Conservation (phyloP, 176 grass and related monocot species). For the Triticum turgidum region DNA sequence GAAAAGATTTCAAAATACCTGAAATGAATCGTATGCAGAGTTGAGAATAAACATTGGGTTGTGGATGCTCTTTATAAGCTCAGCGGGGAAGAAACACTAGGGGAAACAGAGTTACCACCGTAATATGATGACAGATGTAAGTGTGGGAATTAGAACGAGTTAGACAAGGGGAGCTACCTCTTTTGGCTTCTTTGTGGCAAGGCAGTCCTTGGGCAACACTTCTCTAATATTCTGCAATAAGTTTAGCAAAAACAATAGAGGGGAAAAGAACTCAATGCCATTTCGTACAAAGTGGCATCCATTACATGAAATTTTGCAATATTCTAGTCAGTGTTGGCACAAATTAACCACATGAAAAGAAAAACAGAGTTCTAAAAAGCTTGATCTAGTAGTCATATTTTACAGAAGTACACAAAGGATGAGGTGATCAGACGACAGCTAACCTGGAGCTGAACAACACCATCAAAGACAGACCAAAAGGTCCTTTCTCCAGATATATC, state of each 20-base stretch:
- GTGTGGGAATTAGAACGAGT: not conserved
- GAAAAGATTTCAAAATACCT: conserved; percentile 39
- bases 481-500: conserved; percentile 65
- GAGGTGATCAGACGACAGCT: not conserved
- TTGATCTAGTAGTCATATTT: not conserved
- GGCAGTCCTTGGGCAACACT: conserved; percentile 47
- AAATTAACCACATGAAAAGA: not conserved
- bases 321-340: not conserved
- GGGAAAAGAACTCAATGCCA: not conserved
- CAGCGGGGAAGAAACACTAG: conserved; percentile 68
- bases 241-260: not conserved
- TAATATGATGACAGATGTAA: not conserved
- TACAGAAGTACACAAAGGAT: not conserved
- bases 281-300: not conserved
- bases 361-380: not conserved
- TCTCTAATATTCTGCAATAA: conserved; percentile 48
- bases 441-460: conserved; percentile 78
- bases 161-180: not conserved
- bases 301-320: not conserved
- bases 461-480: conserved; percentile 42
- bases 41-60: conserved; percentile 63
- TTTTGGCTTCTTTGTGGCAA: conserved; percentile 34
- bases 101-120: not conserved
- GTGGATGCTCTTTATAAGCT: conserved; percentile 53
- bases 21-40: conserved; percentile 65